These are phyloP conservation scores for Penicillium sp. DNA, from an alignment of 2,329 filamentous ascomycete species.

Conservation along the genomic window DNA sequence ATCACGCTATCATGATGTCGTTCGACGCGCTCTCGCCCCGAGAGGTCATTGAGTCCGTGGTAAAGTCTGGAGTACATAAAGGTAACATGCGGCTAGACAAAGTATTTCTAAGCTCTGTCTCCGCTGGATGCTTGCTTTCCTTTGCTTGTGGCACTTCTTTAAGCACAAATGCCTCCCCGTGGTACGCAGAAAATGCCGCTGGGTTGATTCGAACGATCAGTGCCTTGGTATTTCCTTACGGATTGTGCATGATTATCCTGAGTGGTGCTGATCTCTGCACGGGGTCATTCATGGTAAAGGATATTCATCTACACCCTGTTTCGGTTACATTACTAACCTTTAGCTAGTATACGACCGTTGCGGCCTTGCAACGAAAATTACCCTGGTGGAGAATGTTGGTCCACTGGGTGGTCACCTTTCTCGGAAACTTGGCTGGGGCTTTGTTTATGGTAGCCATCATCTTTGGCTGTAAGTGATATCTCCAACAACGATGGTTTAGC, in stretches of 20 bases:
- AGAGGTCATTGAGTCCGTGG: constrained; percentile 54
- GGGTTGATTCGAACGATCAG: constrained; percentile 49
- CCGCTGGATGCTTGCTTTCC: constrained; percentile 53
- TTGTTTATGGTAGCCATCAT: constrained; percentile 52
- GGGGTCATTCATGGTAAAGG: constrained; percentile 44
- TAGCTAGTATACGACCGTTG: constrained; percentile 44
- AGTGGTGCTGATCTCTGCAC: constrained; percentile 53
- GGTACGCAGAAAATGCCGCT: constrained; percentile 52
- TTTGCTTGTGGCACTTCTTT: constrained; percentile 53
- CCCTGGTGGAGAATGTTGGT: constrained; percentile 37
- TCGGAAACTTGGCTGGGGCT: constrained; percentile 51
- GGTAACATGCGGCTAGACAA: constrained; percentile 56
- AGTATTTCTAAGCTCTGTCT: constrained; percentile 53
- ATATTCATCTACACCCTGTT: background rate
- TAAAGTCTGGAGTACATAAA: constrained; percentile 52
- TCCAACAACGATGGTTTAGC: background rate
- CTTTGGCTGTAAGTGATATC: constrained; percentile 44
- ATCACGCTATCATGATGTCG: constrained; percentile 6
- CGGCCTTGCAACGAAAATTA: constrained; percentile 45
- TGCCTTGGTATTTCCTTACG: constrained; percentile 52
- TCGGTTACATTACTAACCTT: background rate
- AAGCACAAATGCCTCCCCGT: constrained; percentile 48
- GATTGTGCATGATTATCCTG: constrained; percentile 51
- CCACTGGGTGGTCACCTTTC: constrained; percentile 50
- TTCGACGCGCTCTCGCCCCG: constrained; percentile 47